Conservation (phyloP, 148 eudicot species). For the Nepenthes gracilis region DNA sequence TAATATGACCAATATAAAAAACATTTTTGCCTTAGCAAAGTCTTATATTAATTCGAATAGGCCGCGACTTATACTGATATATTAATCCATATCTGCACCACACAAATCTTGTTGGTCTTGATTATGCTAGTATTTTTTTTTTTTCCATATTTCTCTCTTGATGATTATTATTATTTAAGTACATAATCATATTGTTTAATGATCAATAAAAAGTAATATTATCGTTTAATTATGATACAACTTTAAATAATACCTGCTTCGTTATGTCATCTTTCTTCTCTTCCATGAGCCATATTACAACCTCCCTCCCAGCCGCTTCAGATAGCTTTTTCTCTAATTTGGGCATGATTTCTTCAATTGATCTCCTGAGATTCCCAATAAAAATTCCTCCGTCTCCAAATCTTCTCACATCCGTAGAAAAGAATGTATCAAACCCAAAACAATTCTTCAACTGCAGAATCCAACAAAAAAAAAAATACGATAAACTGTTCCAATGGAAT, state of each 20-base stretch:
- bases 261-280: slow-evolving; percentile 77
- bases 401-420: slow-evolving; percentile 86
- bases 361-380: slow-evolving; percentile 81
- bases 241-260: slow-evolving; percentile 45
- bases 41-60: no score
- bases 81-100: no score
- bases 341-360: slow-evolving; percentile 80
- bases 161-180: no score
- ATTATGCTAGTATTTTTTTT: no score
- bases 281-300: slow-evolving; percentile 90
- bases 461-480: background rate
- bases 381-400: slow-evolving; percentile 98
- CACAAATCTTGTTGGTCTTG: no score
- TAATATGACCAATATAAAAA: no score
- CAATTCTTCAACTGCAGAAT: slow-evolving; percentile 61
- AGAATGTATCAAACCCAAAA: slow-evolving; percentile 87
- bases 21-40: no score
- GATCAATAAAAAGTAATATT: no score
- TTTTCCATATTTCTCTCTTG: no score
- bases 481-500: background rate
- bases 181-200: no score
- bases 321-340: slow-evolving; percentile 70
- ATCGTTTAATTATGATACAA: no score
- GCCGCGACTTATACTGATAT: no score
- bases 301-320: slow-evolving; percentile 87